Percentiles rank a stretch among this genome's conserved stretches.
Conservation (phyloP, 2,329 filamentous ascomycete species). For the Colletotrichum higginsianum region DNA sequence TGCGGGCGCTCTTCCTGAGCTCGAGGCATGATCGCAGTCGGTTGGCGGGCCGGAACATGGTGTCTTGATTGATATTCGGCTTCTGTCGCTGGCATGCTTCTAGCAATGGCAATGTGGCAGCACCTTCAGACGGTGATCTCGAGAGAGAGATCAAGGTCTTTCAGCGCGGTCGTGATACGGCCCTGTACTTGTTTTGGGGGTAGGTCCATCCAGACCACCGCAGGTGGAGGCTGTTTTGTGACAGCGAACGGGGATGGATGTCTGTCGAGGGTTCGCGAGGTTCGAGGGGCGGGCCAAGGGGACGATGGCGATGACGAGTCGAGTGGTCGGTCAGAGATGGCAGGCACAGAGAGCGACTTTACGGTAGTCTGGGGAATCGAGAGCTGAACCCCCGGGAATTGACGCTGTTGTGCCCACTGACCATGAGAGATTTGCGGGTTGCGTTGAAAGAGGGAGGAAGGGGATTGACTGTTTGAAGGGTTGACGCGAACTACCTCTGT, state of each 20-base stretch:
- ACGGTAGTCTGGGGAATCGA: constrained; percentile 42
- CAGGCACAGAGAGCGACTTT: constrained; percentile 6
- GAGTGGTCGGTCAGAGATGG: constrained; percentile 4
- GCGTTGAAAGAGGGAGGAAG: constrained; percentile 24
- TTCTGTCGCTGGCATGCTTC: constrained; percentile 55
- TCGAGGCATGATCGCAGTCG: constrained; percentile 60
- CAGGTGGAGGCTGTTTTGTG: constrained; percentile 6
- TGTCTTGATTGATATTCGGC: constrained; percentile 58
- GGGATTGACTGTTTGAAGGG: background rate
- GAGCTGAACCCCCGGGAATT: constrained; percentile 44
- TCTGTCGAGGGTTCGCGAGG: constrained; percentile 11
- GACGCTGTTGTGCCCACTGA: constrained; percentile 39
- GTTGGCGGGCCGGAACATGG: constrained; percentile 59
- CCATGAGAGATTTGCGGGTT: constrained; percentile 36
- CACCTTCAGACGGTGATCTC: constrained; percentile 64
- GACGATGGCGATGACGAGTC: constrained; percentile 15
- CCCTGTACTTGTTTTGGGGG: constrained; percentile 30
- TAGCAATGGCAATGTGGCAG: constrained; percentile 54
- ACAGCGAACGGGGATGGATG: constrained; percentile 2
- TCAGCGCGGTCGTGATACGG: constrained; percentile 73
- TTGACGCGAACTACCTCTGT: constrained; percentile 33
- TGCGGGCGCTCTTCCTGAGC: constrained; percentile 46
- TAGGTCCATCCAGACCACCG: constrained; percentile 42
- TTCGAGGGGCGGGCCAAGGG: constrained; percentile 4
- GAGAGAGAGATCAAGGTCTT: constrained; percentile 66